Base-by-base conservation (phyloP, 164 flowering plant genomes). In the Euptelea pleiosperma region DNA sequence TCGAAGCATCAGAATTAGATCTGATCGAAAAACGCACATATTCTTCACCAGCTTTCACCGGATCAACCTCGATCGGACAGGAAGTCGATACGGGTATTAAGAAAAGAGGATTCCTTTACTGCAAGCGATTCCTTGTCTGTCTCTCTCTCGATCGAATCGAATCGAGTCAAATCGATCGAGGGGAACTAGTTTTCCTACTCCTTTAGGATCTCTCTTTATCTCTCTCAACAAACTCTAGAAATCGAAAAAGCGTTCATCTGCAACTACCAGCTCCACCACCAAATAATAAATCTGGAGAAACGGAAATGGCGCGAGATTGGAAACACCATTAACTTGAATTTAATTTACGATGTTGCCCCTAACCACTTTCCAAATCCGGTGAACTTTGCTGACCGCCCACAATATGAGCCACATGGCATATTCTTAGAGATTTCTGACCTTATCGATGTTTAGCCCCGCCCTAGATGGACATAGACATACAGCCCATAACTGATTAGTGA, bases 61-160 rank as follows among this genome's bases (percentile, higher is more conserved):
- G 51, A 57, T 43, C 61, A 43, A 43, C 28, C 46, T 21, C 28
- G 34, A 57, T 31, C 30, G 40, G 16, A 57, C 29, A 16, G 60
- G 42, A 55, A 57, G n/a, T 28, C 50, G 39, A 29, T 43, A 14
- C 25, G 35, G 35, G 26, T 7, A 55, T 3, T 28, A 21, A 18
- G n/a, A 11, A 12, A 57, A 19, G n/a, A 29, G 26, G 36, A 41
- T 16, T 30, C 61, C n/a, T 43, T 11, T 0, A 7, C 50, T 10
- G 2, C 51, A 57, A 43, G 50, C 24, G 35, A 44, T 57, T 12
- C 40, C 29, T 57, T 44, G 18, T 11, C 18, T 19, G 12, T 21
- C 26, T 2, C 16, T 42, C 9, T 9, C 7, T 18, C 19, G 25
- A 31, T 44, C 40, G 12, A 57, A 42, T 44, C 31, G 45, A 42